Percentiles rank a stretch among this genome's conserved stretches.
phyloP scores from a whole-genome alignment of 1,284 basidiomycete genomes.

The Malassezia brasiliensis region DNA sequence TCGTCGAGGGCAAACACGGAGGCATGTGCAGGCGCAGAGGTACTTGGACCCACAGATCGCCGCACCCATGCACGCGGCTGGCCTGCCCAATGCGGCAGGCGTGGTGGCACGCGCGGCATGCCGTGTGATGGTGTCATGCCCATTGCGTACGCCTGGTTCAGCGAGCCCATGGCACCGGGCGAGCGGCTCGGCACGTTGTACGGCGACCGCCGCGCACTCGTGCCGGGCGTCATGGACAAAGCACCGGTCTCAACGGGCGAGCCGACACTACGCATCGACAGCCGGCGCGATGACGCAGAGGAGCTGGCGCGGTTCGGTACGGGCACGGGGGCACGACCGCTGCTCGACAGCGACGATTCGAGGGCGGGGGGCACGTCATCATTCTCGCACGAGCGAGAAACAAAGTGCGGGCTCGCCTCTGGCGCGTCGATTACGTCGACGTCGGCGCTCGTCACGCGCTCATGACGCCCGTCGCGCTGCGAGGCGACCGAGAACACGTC shows the following conservation, averaged over 20 bases:
- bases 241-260: background rate
- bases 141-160: conserved; percentile 20
- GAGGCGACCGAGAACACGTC: conserved; percentile 23
- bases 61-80: conserved; percentile 5
- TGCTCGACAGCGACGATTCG: background rate
- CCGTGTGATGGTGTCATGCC: conserved; percentile 20
- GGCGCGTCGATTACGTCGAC: conserved; percentile 7
- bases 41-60: background rate
- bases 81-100: conserved; percentile 1
- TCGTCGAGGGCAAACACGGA: conserved; percentile 23
- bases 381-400: conserved; percentile 26
- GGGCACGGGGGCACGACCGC: background rate
- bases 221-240: background rate
- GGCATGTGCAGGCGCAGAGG: conserved; percentile 19
- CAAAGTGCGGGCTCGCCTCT: conserved; percentile 22
- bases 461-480: conserved; percentile 22
- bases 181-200: conserved; percentile 17
- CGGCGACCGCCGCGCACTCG: conserved; percentile 6
- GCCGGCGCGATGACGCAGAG: conserved; percentile 10
- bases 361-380: conserved; percentile 7
- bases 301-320: background rate
- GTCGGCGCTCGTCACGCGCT: conserved; percentile 12
- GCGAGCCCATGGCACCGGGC: conserved; percentile 1
- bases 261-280: conserved; percentile 7
- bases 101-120: background rate